Evolutionary conservation across 1,139 yeast genomes (phyloP).

Genomic region (Nadsonia starkeyi-henricii): DNA sequence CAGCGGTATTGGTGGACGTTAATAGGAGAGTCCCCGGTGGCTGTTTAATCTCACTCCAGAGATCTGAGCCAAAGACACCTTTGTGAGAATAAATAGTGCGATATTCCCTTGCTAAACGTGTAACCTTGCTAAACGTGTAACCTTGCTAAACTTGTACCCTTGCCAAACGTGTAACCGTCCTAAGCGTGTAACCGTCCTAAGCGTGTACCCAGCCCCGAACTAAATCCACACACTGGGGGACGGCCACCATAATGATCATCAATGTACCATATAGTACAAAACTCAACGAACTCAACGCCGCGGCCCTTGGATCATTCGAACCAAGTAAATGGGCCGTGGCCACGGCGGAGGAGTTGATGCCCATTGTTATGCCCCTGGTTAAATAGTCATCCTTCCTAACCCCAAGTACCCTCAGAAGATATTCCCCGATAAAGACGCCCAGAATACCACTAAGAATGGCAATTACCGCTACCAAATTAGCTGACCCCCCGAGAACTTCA

Average conservation of each 20-base stretch:
- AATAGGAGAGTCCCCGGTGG: no score
- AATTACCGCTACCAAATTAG: constrained; percentile 63
- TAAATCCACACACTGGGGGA: constrained; percentile 31
- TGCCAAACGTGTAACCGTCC: no score
- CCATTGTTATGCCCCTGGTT: constrained; percentile 62
- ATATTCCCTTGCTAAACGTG: no score
- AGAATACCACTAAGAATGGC: constrained; percentile 66
- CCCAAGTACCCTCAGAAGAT: constrained; percentile 29
- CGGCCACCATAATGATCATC: constrained; percentile 56
- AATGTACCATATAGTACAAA: constrained; percentile 61
- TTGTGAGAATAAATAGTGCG: no score
- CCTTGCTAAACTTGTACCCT: no score
- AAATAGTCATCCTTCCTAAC: constrained; percentile 53
- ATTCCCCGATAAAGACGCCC: constrained; percentile 60
- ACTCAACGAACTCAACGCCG: constrained; percentile 60
- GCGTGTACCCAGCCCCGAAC: constrained; percentile 23
- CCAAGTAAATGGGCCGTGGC: constrained; percentile 61
- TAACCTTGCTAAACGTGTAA: no score
- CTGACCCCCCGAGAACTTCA: constrained; percentile 49
- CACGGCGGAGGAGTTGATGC: constrained; percentile 69
- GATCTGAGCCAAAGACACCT: no score
- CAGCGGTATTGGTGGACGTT: no score
- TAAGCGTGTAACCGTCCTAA: no score
- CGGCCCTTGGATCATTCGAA: constrained; percentile 59
- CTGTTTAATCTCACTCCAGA: no score